Conservation (phyloP, 2,329 filamentous ascomycete species). For the Cytospora piceicola region DNA sequence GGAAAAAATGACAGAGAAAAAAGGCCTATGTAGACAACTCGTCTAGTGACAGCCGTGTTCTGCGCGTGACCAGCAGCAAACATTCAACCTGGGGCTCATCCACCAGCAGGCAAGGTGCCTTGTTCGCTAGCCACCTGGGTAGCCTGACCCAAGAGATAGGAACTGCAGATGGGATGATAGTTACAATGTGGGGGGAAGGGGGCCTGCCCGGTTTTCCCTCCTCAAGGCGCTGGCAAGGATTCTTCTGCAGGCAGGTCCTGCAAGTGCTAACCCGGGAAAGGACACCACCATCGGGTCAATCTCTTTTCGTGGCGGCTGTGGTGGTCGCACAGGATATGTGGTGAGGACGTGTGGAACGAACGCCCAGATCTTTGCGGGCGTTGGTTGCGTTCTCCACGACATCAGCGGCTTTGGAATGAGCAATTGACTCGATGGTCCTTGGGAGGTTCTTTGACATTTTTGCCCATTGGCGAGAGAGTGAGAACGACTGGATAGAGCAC, state of each 20-base stretch:
- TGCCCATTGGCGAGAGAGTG: neutral
- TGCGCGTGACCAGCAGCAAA: conserved; percentile 7
- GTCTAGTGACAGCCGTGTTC: neutral
- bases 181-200: neutral
- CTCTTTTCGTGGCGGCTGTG: neutral
- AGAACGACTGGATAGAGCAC: too few species aligned
- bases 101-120: neutral
- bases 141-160: neutral
- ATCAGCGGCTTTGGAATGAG: neutral
- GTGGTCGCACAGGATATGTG: neutral
- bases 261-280: neutral
- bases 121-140: neutral
- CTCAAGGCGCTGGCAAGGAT: neutral
- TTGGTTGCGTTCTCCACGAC: neutral
- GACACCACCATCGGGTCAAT: neutral
- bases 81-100: neutral
- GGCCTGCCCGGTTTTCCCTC: neutral
- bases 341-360: neutral
- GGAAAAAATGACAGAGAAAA: neutral
- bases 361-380: neutral
- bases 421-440: neutral
- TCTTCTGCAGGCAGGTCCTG: neutral
- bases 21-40: neutral
- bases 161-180: neutral
- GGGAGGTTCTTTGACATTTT: neutral